Evolutionary conservation across 192 early-diverging fungal genomes (phyloP).

Genomic region (Powellomyces hirtus): DNA sequence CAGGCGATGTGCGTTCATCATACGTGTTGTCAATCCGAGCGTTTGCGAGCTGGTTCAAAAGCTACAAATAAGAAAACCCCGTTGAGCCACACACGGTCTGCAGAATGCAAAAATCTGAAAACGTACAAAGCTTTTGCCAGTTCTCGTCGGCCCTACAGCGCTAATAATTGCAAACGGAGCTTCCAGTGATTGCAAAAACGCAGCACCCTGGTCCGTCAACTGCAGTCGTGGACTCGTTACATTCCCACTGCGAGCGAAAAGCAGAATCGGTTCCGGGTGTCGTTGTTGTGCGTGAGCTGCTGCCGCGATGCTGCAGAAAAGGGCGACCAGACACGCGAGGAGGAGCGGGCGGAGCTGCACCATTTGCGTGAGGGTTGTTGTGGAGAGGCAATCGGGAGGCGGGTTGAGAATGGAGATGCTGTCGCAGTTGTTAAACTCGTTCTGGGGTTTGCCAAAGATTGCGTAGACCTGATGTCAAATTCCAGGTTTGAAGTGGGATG

Average conservation of each 20-base stretch:
- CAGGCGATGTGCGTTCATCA: neutral
- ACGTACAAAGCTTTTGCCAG: conserved; percentile 27
- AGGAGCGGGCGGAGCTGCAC: no score
- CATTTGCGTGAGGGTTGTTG: no score
- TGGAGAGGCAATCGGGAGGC: no score
- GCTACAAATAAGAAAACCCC: neutral
- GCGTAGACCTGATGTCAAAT: no score
- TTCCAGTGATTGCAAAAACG: neutral
- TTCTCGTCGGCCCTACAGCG: conserved; percentile 27
- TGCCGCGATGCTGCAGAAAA: no score
- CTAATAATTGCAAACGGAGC: conserved; percentile 26
- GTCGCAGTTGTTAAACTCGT: no score
- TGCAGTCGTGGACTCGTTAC: neutral
- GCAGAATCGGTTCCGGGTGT: conserved; percentile 14
- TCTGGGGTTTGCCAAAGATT: no score
- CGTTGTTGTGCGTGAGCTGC: no score
- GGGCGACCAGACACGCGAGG: no score
- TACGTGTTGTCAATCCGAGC: neutral
- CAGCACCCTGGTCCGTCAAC: conserved; percentile 9
- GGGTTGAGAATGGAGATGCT: no score
- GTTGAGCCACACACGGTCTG: no score
- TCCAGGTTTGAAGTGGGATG: no score
- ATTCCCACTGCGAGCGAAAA: conserved; percentile 3
- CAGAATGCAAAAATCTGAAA: neutral
- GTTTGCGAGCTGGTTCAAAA: conserved; percentile 8